Evolutionary conservation across 306 rosid species (phyloP), one percentile per base, ranked within the genome.

Genomic region (Crotalaria pallida): DNA sequence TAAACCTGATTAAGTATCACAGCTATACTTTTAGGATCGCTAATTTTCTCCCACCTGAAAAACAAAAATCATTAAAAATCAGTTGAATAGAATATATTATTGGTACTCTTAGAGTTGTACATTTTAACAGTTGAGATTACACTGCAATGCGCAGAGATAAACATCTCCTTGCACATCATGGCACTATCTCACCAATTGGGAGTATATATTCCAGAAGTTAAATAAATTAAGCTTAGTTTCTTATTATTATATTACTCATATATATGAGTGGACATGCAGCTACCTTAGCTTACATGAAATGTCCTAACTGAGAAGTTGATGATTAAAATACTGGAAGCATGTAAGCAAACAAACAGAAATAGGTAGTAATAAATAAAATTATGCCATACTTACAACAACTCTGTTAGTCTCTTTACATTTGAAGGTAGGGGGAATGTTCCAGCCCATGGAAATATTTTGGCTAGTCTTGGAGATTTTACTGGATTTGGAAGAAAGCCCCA

Each of bases 401-500:
- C 86, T 29, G 86, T 87, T 26, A 94, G 80, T 81, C 79, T 88
- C 88, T 82, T 90, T 73, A 94, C 81, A 10, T 36, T 80, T 13
- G 88, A 43, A 45, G 98, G 97, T 44, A 94, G 78, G 34, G 98
- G 98, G 67, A 94, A 94, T 34, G 85, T 85, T 71, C 98, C 98
- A 7, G 89, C 84, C 82, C 89, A 90, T 10, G 97, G 95, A 78
- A 94, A 88, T 16, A 94, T 0, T 83, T 85, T 90, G 22, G 97
- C 87, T 17, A 94, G 77, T 67, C 87, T 57, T 33, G 98, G 98
- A 64, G 82, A 68, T 73, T 85, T 87, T 29, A 73, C 51, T 26
- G 96, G 89, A 74, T 90, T 94, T n/a, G 98, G 98, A 0, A 94
- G 70, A 69, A 94, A 84, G 18, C 91, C 98, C 98, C 97, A 94